Conservation (phyloP, 768 basidiomycete genomes). For the Pleurotus ostreatus region DNA sequence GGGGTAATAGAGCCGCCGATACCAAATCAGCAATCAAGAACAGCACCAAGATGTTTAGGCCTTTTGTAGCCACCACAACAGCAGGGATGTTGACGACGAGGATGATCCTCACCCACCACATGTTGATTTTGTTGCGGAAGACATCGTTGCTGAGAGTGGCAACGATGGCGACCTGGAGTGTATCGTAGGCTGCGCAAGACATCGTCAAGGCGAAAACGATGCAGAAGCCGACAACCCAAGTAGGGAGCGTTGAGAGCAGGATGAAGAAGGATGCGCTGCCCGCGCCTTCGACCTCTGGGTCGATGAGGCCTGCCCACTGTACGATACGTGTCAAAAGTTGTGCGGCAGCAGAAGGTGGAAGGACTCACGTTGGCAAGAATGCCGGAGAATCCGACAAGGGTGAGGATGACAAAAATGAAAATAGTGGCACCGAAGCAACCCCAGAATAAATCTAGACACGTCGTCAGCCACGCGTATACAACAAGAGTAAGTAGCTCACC, state of each 20-base stretch:
- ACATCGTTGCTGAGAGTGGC: slow-evolving; percentile 3
- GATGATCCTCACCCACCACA: slow-evolving; percentile 8
- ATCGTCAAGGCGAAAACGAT: slow-evolving; percentile 6
- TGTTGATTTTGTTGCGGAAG: slow-evolving; percentile 8
- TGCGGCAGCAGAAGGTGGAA: background rate
- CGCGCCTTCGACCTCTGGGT: background rate
- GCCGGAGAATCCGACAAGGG: background rate
- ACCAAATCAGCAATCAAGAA: slow-evolving; percentile 8
- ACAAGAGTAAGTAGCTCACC: background rate
- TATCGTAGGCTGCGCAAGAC: slow-evolving; percentile 6
- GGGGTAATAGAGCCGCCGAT: background rate
- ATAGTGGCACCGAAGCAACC: slow-evolving; percentile 4
- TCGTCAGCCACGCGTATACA: background rate
- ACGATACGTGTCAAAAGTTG: background rate
- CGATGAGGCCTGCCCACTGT: slow-evolving; percentile 6
- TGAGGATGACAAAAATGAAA: slow-evolving; percentile 5
- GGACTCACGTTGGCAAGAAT: background rate
- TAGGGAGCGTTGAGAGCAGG: slow-evolving; percentile 1
- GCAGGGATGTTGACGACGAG: slow-evolving; percentile 3
- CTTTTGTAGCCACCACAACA: slow-evolving; percentile 1
- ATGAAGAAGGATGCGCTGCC: slow-evolving; percentile 6
- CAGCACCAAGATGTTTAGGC: slow-evolving; percentile 4
- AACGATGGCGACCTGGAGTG: slow-evolving; percentile 5
- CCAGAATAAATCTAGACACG: background rate
- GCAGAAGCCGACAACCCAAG: slow-evolving; percentile 5